These are phyloP conservation scores for Podaxis sp. DNA, from an alignment of 768 basidiomycete genomes.

Conservation along the genomic window DNA sequence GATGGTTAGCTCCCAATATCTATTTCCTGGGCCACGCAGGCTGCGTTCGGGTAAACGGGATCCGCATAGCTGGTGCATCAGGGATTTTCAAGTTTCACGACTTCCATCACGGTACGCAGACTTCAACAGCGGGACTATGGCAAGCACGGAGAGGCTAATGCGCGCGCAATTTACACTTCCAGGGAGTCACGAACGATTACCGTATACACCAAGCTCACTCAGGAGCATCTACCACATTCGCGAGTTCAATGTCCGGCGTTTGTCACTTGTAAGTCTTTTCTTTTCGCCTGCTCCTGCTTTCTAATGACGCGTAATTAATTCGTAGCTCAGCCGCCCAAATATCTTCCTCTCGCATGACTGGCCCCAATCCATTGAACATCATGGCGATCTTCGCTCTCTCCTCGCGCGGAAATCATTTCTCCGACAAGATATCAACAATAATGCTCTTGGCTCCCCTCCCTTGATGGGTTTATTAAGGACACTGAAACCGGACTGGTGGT, in stretches of 20 bases:
- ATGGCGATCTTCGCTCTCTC: conserved; percentile 68
- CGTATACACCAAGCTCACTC: conserved; percentile 72
- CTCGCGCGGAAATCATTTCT: conserved; percentile 81
- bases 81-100: conserved; percentile 87
- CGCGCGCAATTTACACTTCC: not conserved
- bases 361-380: conserved; percentile 82
- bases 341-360: conserved; percentile 97
- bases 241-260: conserved; percentile 76
- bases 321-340: conserved; percentile 58
- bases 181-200: conserved; percentile 83
- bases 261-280: conserved; percentile 60
- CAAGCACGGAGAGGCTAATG: not conserved
- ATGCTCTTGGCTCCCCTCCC: conserved; percentile 83
- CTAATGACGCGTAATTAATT: conserved; percentile 18
- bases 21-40: conserved; percentile 95
- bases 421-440: conserved; percentile 60
- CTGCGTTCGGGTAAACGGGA: conserved; percentile 81
- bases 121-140: not conserved
- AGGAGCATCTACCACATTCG: conserved; percentile 91
- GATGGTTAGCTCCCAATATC: conserved; percentile 95
- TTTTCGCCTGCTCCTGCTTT: not conserved
- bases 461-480: conserved; percentile 72
- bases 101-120: conserved; percentile 58
- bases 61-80: conserved; percentile 87
- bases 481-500: conserved; percentile 86